Conservation (phyloP, 164 flowering plant species). For the Vitis cinerea region DNA sequence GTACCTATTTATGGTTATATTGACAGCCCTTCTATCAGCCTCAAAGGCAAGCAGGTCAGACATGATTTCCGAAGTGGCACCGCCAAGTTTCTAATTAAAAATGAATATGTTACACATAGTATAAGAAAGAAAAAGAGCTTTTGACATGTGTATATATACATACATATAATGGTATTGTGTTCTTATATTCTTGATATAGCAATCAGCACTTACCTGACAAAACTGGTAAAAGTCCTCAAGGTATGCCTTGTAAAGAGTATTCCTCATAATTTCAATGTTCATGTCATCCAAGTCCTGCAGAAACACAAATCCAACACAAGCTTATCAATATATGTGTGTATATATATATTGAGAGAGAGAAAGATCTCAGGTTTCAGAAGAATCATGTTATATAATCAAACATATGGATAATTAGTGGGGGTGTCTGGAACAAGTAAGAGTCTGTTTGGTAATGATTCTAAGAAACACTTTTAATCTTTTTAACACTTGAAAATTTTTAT, state of each 20-base stretch:
- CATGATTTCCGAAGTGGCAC: conserved; percentile 97
- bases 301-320: conserved; percentile 2
- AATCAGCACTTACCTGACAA: conserved; percentile 60
- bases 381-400: background rate
- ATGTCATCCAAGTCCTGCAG: conserved; percentile 96
- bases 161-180: no score
- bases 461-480: no score
- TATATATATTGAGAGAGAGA: background rate
- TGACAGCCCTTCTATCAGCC: conserved; percentile 98
- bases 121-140: background rate
- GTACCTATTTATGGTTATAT: conserved; percentile 92
- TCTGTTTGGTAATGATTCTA: no score
- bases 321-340: background rate
- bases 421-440: no score
- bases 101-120: background rate
- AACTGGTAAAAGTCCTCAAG: conserved; percentile 95
- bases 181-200: background rate
- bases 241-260: conserved; percentile 98
- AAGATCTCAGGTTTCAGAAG: background rate
- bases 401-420: no score
- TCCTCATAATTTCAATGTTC: conserved; percentile 99
- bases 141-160: no score
- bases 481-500: no score
- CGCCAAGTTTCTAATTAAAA: conserved; percentile 78
- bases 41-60: conserved; percentile 95